These are phyloP conservation scores for Incumbomyces delicatus DNA, from an alignment of 2,329 filamentous ascomycete genomes.

Conservation along the genomic window DNA sequence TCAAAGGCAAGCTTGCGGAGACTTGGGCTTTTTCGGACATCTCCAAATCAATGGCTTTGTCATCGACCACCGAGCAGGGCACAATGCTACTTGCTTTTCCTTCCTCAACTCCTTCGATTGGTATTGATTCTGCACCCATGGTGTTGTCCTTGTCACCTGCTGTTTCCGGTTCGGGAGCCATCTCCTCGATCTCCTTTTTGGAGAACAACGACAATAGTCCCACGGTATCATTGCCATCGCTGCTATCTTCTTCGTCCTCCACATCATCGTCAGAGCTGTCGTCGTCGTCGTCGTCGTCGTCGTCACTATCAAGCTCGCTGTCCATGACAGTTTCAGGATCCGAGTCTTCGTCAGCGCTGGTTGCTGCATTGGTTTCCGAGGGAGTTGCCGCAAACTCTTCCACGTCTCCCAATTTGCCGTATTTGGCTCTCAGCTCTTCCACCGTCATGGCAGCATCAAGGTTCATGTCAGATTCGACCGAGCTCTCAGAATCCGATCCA, in stretches of 20 bases:
- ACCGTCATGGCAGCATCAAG: conserved; percentile 38
- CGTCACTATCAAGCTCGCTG: conserved; percentile 38
- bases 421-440: conserved; percentile 39
- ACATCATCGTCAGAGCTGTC: conserved; percentile 29
- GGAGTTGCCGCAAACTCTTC: conserved; percentile 6
- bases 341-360: conserved; percentile 24
- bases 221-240: conserved; percentile 35
- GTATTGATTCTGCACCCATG: no score
- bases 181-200: conserved; percentile 27
- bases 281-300: conserved; percentile 36
- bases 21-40: no score
- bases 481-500: conserved; percentile 33
- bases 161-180: conserved; percentile 7
- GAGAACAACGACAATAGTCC: conserved; percentile 41
- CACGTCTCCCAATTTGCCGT: conserved; percentile 30
- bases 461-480: conserved; percentile 29
- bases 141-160: no score
- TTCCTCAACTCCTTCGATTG: no score
- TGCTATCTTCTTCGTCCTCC: conserved; percentile 31
- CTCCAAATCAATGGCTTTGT: no score
- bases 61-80: no score
- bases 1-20: background rate
- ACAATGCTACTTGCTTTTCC: no score
- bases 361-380: conserved; percentile 9
- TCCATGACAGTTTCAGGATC: conserved; percentile 34